phyloP scores from a whole-genome alignment of 306 rosid species.

The Dryas octopetala region DNA sequence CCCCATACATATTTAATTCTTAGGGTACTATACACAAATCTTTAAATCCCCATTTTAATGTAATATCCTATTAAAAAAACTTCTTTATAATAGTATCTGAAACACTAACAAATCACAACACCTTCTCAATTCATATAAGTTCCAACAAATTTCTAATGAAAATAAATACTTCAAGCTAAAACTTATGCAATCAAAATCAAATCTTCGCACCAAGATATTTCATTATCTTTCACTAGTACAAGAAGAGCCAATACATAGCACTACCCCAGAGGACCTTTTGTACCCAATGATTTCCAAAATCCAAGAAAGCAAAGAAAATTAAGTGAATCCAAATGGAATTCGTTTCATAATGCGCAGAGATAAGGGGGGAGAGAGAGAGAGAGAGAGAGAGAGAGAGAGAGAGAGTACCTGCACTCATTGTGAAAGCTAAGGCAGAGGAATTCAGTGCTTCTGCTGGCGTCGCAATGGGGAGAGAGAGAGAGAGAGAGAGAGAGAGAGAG shows the following conservation, averaged over 20 bases:
- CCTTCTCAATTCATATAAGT: neutral
- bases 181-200: neutral
- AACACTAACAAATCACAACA: neutral
- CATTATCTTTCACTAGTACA: neutral
- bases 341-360: neutral
- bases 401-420: slow-evolving; percentile 60
- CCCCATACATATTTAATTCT: neutral
- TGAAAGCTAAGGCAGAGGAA: slow-evolving; percentile 12
- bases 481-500: too few species aligned
- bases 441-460: neutral
- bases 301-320: neutral
- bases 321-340: too few species aligned
- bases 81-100: neutral
- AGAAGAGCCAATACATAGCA: neutral
- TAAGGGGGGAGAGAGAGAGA: neutral
- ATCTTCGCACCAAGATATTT: neutral
- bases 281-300: neutral
- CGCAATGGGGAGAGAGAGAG: neutral
- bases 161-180: neutral
- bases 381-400: neutral
- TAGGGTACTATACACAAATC: neutral
- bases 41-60: too few species aligned
- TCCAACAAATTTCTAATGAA: neutral
- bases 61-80: too few species aligned
- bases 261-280: neutral